Evolutionary conservation across 2,329 filamentous ascomycete genomes (phyloP).

Genomic region (Leptographium lundbergii): DNA sequence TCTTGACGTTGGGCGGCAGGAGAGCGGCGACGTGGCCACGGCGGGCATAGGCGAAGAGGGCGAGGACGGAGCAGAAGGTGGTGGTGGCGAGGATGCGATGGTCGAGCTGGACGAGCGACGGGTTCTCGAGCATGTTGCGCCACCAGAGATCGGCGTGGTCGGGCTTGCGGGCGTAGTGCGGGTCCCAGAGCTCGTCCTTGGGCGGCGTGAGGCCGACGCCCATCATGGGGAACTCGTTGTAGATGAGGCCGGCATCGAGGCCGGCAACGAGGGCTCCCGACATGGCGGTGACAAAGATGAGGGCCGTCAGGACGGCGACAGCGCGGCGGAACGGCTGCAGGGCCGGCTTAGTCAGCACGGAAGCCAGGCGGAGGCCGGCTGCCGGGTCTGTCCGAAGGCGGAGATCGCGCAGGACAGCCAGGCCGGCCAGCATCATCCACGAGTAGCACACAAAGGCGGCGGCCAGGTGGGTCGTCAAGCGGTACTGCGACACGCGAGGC

Average conservation of each 20-base stretch:
- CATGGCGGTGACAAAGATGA: constrained; percentile 85
- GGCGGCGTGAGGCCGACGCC: constrained; percentile 73
- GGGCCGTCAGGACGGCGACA: constrained; percentile 54
- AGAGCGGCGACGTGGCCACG: constrained; percentile 43
- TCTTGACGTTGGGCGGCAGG: constrained; percentile 51
- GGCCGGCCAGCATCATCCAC: constrained; percentile 84
- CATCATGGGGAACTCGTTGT: constrained; percentile 98
- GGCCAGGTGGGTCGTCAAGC: constrained; percentile 76
- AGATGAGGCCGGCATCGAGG: constrained; percentile 91
- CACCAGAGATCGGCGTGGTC: constrained; percentile 82
- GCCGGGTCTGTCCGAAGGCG: constrained; percentile 56
- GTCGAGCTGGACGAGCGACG: constrained; percentile 86
- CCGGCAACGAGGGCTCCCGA: constrained; percentile 90
- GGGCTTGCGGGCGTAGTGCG: constrained; percentile 68
- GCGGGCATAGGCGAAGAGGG: constrained; percentile 70
- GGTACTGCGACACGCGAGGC: constrained; percentile 88
- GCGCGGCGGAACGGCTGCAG: constrained; percentile 62
- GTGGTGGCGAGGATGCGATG: constrained; percentile 86
- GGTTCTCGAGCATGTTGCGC: constrained; percentile 97
- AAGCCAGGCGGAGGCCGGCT: constrained; percentile 45
- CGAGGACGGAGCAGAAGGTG: constrained; percentile 70
- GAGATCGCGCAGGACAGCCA: constrained; percentile 69
- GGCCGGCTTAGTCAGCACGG: constrained; percentile 51
- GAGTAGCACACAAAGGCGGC: constrained; percentile 88
- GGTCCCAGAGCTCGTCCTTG: constrained; percentile 67